These are phyloP conservation scores for Lactifluus echinatus DNA, from an alignment of 768 basidiomycete species.

Conservation along the genomic window DNA sequence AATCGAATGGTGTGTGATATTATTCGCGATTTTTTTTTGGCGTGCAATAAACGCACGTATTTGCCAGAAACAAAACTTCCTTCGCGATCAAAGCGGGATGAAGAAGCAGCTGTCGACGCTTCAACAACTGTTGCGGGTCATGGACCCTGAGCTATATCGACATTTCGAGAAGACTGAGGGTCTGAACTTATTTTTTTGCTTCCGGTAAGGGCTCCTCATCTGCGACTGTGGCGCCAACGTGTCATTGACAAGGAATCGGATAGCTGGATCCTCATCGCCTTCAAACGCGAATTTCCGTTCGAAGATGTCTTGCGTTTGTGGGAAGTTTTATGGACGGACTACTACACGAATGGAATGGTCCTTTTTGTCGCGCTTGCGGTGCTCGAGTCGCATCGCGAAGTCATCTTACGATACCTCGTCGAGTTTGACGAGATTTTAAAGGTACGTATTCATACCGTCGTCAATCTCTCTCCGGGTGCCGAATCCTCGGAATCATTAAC, in stretches of 20 bases:
- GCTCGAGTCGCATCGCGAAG: conserved; percentile 90
- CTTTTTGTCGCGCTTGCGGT: conserved; percentile 92
- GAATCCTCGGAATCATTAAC: background rate
- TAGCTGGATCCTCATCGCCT: conserved; percentile 86
- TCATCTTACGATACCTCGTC: conserved; percentile 89
- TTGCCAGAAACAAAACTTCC: conserved; percentile 83
- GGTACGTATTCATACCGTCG: conserved; percentile 29
- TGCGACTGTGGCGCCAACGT: background rate
- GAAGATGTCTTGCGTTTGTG: conserved; percentile 83
- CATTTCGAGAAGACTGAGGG: conserved; percentile 85
- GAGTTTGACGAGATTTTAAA: conserved; percentile 87
- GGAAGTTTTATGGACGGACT: conserved; percentile 92
- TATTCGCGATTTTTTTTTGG: background rate
- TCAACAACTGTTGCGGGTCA: conserved; percentile 82
- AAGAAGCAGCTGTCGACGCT: conserved; percentile 84
- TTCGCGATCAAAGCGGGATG: conserved; percentile 97
- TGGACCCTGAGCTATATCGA: conserved; percentile 93
- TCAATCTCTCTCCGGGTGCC: background rate
- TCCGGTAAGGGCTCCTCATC: conserved; percentile 70
- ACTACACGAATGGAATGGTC: conserved; percentile 81
- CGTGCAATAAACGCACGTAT: background rate
- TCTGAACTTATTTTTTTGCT: conserved; percentile 95
- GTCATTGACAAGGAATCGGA: conserved; percentile 4
- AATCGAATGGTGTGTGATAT: conserved; percentile 68
- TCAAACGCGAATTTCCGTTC: conserved; percentile 96